These are phyloP conservation scores for Jaenimonas drosophilae DNA, from an alignment of 208 protist species.

Conservation along the genomic window DNA sequence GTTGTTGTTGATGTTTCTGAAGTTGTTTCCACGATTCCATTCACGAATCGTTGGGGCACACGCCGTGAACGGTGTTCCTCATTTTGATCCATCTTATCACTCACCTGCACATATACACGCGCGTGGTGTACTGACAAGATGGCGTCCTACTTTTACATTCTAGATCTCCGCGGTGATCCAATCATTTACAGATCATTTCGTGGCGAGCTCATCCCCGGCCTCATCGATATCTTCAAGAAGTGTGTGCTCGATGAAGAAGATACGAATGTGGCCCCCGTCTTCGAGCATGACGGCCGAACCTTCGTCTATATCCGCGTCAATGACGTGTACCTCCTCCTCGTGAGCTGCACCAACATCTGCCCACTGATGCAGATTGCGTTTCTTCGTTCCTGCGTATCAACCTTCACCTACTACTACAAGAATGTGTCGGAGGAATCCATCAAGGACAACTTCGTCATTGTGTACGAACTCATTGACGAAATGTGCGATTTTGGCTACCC, in stretches of 20 bases:
- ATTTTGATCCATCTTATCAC: slow-evolving; percentile 9
- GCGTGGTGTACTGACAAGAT: slow-evolving; percentile 16
- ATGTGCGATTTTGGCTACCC: slow-evolving; percentile 99
- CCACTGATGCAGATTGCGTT: slow-evolving; percentile 92
- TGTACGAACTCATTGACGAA: slow-evolving; percentile 99
- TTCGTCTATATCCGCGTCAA: slow-evolving; percentile 95
- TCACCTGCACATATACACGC: neutral
- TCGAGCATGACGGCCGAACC: slow-evolving; percentile 87
- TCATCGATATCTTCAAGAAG: slow-evolving; percentile 75
- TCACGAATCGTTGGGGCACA: no score
- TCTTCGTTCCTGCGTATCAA: slow-evolving; percentile 85
- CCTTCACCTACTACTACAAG: slow-evolving; percentile 94
- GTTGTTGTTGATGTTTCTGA: slow-evolving; percentile 6
- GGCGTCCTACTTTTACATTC: slow-evolving; percentile 90
- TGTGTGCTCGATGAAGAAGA: slow-evolving; percentile 93
- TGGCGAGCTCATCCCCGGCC: slow-evolving; percentile 87
- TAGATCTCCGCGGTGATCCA: slow-evolving; percentile 91
- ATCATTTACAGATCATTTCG: slow-evolving; percentile 95
- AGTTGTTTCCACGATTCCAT: neutral
- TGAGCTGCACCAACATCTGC: slow-evolving; percentile 94
- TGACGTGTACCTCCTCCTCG: slow-evolving; percentile 92
- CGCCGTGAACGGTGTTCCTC: slow-evolving; percentile 3
- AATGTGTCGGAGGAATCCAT: slow-evolving; percentile 93
- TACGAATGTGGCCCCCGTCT: slow-evolving; percentile 82
- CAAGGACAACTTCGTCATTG: slow-evolving; percentile 96